Conservation (phyloP, 352 stramenopile genomes). For the Phytophthora chlamydospora region DNA sequence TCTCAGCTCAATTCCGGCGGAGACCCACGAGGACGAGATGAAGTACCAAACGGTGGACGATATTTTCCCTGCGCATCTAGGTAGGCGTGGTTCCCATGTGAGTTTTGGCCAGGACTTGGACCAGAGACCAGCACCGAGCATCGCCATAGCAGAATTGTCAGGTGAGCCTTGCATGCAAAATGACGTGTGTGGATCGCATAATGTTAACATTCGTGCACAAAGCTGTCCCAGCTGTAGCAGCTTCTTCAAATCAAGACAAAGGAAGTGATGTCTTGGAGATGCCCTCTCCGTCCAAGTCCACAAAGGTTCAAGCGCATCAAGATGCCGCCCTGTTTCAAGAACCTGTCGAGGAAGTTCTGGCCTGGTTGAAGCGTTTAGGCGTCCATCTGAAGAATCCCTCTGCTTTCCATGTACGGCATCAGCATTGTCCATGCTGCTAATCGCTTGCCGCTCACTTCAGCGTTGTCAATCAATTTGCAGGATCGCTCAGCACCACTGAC, state of each 20-base stretch:
- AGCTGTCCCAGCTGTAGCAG: not conserved
- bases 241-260: not conserved
- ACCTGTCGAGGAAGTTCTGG: conserved; percentile 28
- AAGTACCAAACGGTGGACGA: conserved; percentile 6
- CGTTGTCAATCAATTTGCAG: conserved; percentile 23
- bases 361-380: conserved; percentile 48
- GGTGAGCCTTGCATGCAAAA: not conserved
- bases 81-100: not conserved
- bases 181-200: not conserved
- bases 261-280: no score
- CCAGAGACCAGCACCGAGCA: conserved; percentile 1
- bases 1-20: not conserved
- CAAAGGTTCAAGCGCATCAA: not conserved
- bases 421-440: not conserved
- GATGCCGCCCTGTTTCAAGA: not conserved
- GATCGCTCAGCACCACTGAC: conserved; percentile 28
- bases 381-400: conserved; percentile 32
- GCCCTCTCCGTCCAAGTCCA: not conserved
- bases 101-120: not conserved
- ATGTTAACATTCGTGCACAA: conserved; percentile 3
- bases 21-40: not conserved
- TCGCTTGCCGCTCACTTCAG: conserved; percentile 2
- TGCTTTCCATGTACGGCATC: conserved; percentile 42
- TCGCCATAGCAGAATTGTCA: conserved; percentile 21
- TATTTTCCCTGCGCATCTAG: conserved; percentile 8